Percentiles rank a stretch among this genome's conserved stretches.
Conservation (phyloP, 164 flowering plant species). For the Pachysandra terminalis region DNA sequence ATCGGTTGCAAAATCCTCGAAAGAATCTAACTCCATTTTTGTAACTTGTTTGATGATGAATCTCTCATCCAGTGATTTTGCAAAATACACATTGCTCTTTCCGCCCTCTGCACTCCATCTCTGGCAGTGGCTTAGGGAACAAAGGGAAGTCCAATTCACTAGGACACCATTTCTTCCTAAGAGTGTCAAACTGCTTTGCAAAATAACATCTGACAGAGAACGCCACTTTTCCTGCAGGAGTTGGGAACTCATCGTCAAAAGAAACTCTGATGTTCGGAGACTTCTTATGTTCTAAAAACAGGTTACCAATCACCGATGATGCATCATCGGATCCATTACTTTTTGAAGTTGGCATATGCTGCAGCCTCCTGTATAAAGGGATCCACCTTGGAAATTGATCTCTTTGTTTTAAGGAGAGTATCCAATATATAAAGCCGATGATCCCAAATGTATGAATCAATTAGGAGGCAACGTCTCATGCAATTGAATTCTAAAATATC, state of each 20-base stretch:
- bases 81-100: constrained; percentile 61
- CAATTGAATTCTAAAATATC: constrained; percentile 79
- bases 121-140: constrained; percentile 61
- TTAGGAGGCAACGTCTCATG: constrained; percentile 60
- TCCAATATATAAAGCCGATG: constrained; percentile 55
- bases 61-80: constrained; percentile 53
- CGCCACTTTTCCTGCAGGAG: constrained; percentile 32
- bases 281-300: constrained; percentile 38
- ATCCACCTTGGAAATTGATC: constrained; percentile 11
- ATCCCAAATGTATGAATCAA: constrained; percentile 77
- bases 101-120: no score
- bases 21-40: constrained; percentile 58
- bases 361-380: constrained; percentile 17
- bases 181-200: no score
- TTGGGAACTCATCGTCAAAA: constrained; percentile 42
- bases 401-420: constrained; percentile 32
- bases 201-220: constrained; percentile 54
- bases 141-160: constrained; percentile 40
- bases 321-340: constrained; percentile 54
- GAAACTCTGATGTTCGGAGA: constrained; percentile 49
- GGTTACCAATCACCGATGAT: constrained; percentile 26
- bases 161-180: constrained; percentile 55
- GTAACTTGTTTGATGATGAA: constrained; percentile 55
- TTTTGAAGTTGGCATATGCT: constrained; percentile 21
- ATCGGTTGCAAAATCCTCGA: constrained; percentile 45